Percentiles rank a stretch among this genome's conserved stretches.
These are phyloP conservation scores for Exophiala dermatitidis DNA, from an alignment of 2,329 filamentous ascomycete genomes.

Conservation along the genomic window DNA sequence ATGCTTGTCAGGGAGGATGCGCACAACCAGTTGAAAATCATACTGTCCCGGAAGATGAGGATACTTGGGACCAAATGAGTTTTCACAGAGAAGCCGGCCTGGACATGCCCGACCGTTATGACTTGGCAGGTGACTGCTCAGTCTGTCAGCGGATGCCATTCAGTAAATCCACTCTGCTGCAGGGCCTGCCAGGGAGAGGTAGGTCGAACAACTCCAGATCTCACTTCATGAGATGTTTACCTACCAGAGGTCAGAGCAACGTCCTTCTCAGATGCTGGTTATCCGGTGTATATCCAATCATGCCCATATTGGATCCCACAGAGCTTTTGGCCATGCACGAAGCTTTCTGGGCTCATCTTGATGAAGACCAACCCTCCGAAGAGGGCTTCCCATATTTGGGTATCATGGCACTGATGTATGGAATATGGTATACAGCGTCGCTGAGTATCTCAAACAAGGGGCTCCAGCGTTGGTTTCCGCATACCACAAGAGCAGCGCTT, in stretches of 20 bases:
- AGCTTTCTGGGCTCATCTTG: slow-evolving; percentile 38
- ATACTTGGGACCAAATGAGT: slow-evolving; percentile 9
- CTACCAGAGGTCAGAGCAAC: slow-evolving; percentile 40
- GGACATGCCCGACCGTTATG: neutral
- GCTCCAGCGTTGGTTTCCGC: slow-evolving; percentile 22
- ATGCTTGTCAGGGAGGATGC: slow-evolving; percentile 6
- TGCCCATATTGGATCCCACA: slow-evolving; percentile 40
- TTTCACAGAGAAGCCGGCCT: slow-evolving; percentile 16
- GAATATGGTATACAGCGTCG: slow-evolving; percentile 45
- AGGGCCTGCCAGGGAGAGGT: slow-evolving; percentile 32
- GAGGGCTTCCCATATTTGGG: slow-evolving; percentile 36
- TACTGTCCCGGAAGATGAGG: slow-evolving; percentile 8
- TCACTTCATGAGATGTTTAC: slow-evolving; percentile 38
- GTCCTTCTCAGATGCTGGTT: slow-evolving; percentile 43
- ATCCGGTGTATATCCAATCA: slow-evolving; percentile 41
- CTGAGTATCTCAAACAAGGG: slow-evolving; percentile 38
- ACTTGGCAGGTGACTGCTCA: slow-evolving; percentile 9
- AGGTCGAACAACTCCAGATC: slow-evolving; percentile 33
- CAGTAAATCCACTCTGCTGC: slow-evolving; percentile 35
- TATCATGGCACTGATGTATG: slow-evolving; percentile 40
- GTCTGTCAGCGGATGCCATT: slow-evolving; percentile 30
- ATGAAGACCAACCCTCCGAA: slow-evolving; percentile 31
- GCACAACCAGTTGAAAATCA: neutral
- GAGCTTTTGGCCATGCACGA: slow-evolving; percentile 38
- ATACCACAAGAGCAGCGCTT: slow-evolving; percentile 30